Evolutionary conservation across 2,329 filamentous ascomycete genomes (phyloP).

Genomic region (Trichoderma polysporum): DNA sequence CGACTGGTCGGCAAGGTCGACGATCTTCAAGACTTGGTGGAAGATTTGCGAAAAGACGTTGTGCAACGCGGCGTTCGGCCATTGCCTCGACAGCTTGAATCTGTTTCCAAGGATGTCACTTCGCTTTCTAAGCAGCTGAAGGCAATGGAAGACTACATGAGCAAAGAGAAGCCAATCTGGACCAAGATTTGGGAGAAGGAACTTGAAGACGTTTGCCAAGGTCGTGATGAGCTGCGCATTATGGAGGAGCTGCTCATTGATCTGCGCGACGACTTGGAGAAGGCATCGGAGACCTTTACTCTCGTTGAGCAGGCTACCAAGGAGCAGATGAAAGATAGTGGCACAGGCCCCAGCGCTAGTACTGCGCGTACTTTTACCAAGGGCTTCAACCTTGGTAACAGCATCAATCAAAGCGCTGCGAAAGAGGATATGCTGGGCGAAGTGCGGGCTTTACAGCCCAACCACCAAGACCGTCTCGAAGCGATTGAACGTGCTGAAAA

Average conservation of each 20-base stretch:
- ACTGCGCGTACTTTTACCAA: conserved; percentile 57
- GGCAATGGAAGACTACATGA: conserved; percentile 91
- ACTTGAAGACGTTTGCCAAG: conserved; percentile 91
- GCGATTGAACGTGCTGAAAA: conserved; percentile 98
- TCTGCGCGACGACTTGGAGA: conserved; percentile 90
- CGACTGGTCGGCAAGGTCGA: conserved; percentile 89
- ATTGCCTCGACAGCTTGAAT: conserved; percentile 83
- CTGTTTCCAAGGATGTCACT: conserved; percentile 84
- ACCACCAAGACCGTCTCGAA: conserved; percentile 89
- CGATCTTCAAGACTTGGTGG: conserved; percentile 93
- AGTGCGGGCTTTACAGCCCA: conserved; percentile 88
- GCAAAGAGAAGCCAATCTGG: conserved; percentile 91
- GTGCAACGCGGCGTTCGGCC: conserved; percentile 90
- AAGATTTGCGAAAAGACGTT: conserved; percentile 96
- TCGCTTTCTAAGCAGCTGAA: conserved; percentile 80
- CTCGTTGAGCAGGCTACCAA: conserved; percentile 98
- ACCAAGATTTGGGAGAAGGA: conserved; percentile 99
- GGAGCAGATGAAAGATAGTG: conserved; percentile 82
- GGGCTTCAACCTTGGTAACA: conserved; percentile 55
- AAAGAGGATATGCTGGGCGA: conserved; percentile 92
- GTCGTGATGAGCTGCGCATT: conserved; percentile 89
- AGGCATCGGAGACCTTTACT: conserved; percentile 88
- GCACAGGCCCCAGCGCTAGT: conserved; percentile 49
- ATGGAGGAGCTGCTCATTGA: conserved; percentile 94
- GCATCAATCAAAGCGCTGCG: conserved; percentile 70